phyloP scores from a whole-genome alignment of 176 grass and related monocot species.

The Carex littledalei region DNA sequence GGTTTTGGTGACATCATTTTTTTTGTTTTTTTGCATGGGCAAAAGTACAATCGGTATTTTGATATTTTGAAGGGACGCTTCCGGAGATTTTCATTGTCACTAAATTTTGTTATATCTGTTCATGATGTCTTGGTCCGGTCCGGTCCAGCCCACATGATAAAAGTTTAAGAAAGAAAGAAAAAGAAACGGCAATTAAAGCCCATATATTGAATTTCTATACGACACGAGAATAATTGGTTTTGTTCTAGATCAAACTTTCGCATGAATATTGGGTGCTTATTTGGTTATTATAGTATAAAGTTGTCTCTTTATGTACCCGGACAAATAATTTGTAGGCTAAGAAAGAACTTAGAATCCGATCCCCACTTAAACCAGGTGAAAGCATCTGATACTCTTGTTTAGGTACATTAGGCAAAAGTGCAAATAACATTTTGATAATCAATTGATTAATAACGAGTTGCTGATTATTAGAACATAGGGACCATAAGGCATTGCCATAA shows the following conservation, averaged over 20 bases:
- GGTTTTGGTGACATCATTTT: not conserved
- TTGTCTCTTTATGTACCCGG: no score
- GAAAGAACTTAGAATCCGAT: conserved; percentile 6
- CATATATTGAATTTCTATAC: not conserved
- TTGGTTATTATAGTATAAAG: not conserved
- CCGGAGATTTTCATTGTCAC: not conserved
- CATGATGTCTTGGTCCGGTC: not conserved
- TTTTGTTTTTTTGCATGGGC: not conserved
- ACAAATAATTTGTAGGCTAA: conserved; percentile 1
- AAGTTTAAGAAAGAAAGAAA: not conserved
- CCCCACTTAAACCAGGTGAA: not conserved
- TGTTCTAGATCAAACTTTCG: not conserved
- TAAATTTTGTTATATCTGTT: not conserved
- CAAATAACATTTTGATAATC: not conserved
- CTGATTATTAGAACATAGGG: not conserved
- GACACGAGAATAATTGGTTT: not conserved
- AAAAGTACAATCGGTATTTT: not conserved
- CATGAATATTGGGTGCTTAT: not conserved
- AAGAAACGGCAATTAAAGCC: not conserved
- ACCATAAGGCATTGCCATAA: not conserved
- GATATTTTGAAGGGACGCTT: not conserved
- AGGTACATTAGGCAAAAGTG: not conserved
- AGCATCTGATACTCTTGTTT: conserved; percentile 6
- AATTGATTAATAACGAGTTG: not conserved
- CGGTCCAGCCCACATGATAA: not conserved